phyloP scores from a whole-genome alignment of 495 filamentous ascomycete genomes.

The Penicilliopsis zonata region DNA sequence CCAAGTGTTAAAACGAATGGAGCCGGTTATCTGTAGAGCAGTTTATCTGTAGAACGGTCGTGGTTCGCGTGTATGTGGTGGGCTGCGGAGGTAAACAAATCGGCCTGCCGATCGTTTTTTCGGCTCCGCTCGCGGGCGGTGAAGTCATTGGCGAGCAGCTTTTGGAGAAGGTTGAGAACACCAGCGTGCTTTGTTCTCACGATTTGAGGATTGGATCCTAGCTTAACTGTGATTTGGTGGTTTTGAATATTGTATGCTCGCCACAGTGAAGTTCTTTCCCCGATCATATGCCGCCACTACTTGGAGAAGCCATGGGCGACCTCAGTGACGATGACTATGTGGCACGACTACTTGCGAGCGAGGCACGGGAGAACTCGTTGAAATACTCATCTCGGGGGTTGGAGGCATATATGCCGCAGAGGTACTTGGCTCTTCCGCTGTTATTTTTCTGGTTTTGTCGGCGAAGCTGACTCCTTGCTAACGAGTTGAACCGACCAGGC shows the following conservation, averaged over 20 bases:
- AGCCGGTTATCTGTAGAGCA: too few relatives aligned
- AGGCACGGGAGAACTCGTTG: slow-evolving; percentile 56
- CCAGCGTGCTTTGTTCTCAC: too few relatives aligned
- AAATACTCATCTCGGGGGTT: slow-evolving; percentile 65
- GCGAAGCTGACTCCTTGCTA: slow-evolving; percentile 2
- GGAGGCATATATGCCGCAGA: slow-evolving; percentile 54
- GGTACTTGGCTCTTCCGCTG: slow-evolving; percentile 38
- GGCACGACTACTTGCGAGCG: slow-evolving; percentile 57
- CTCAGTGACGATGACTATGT: slow-evolving; percentile 60
- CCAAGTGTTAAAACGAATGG: too few relatives aligned
- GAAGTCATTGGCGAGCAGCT: slow-evolving; percentile 1
- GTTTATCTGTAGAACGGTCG: slow-evolving; percentile 1
- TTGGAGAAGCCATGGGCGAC: slow-evolving; percentile 16
- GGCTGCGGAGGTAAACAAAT: slow-evolving; percentile 14
- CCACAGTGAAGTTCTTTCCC: background rate
- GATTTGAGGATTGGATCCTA: too few relatives aligned
- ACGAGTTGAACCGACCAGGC: slow-evolving; percentile 21
- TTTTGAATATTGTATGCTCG: background rate
- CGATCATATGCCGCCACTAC: slow-evolving; percentile 11
- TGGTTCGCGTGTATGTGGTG: slow-evolving; percentile 5
- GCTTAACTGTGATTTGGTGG: background rate
- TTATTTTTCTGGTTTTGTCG: background rate
- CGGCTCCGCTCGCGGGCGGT: slow-evolving; percentile 9
- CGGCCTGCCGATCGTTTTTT: slow-evolving; percentile 4
- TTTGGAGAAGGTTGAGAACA: too few relatives aligned